Evolutionary conservation across 176 grass and related monocot genomes (phyloP).

Genomic region (Leersia perrieri): DNA sequence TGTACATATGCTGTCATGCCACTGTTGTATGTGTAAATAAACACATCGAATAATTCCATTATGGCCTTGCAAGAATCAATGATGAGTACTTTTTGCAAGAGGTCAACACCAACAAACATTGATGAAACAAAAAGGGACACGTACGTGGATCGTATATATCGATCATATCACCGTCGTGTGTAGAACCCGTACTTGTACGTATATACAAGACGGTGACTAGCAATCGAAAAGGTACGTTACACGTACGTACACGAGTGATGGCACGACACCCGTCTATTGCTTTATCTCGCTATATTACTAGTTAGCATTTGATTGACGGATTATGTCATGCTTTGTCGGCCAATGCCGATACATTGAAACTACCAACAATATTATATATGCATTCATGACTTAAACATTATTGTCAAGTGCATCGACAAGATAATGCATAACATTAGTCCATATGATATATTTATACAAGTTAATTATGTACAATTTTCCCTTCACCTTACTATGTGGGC

Average conservation of each 20-base stretch:
- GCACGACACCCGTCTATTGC: background rate
- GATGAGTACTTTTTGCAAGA: background rate
- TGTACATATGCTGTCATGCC: too few relatives aligned
- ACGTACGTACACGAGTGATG: background rate
- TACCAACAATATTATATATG: background rate
- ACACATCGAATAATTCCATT: background rate
- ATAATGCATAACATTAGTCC: background rate
- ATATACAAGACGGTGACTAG: background rate
- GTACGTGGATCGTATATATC: background rate
- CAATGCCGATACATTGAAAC: conserved; percentile 14
- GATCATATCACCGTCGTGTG: background rate
- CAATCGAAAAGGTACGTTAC: conserved; percentile 5
- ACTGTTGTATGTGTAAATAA: too few relatives aligned
- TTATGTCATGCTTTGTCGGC: conserved; percentile 28
- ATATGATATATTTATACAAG: background rate
- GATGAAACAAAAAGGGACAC: background rate
- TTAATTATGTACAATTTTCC: background rate
- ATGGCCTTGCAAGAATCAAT: background rate
- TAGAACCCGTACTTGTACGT: background rate
- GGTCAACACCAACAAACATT: background rate
- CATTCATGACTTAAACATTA: background rate
- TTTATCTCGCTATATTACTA: background rate
- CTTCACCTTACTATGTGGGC: conserved; percentile 15
- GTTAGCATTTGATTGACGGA: conserved; percentile 4
- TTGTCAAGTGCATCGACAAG: background rate